These are phyloP conservation scores for Backusella circina DNA, from an alignment of 192 early-diverging fungal genomes.

Conservation along the genomic window DNA sequence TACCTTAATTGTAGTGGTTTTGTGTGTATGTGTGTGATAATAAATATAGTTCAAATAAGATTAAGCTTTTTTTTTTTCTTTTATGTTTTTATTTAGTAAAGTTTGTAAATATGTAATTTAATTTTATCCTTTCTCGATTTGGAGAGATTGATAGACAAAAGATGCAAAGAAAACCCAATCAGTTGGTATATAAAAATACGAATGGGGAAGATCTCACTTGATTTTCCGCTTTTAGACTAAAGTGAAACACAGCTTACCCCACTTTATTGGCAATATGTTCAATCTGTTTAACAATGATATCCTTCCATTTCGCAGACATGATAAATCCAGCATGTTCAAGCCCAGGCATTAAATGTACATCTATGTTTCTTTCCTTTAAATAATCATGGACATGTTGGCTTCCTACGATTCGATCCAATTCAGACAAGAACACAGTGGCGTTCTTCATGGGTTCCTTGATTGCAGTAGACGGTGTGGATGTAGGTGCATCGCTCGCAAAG, in stretches of 20 bases:
- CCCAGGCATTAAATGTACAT: slow-evolving; percentile 37
- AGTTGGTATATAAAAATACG: background rate
- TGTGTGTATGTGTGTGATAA: background rate
- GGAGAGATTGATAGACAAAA: background rate
- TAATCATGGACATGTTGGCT: slow-evolving; percentile 36
- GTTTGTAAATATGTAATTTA: too few relatives aligned
- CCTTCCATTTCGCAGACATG: slow-evolving; percentile 21
- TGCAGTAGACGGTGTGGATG: background rate
- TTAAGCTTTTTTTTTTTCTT: background rate
- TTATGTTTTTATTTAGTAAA: too few relatives aligned
- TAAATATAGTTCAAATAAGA: background rate
- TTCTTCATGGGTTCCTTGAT: slow-evolving; percentile 4
- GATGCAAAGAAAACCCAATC: background rate
- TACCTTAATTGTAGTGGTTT: background rate
- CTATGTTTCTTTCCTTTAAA: slow-evolving; percentile 31
- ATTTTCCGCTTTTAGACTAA: background rate
- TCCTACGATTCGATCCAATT: slow-evolving; percentile 40
- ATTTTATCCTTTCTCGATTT: too few relatives aligned
- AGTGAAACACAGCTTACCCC: background rate
- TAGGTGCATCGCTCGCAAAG: slow-evolving; percentile 20
- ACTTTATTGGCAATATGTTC: slow-evolving; percentile 10
- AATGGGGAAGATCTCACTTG: background rate
- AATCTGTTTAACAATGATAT: slow-evolving; percentile 13
- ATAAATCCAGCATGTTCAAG: slow-evolving; percentile 47
- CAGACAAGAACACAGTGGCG: slow-evolving; percentile 41